Evolutionary conservation across 108 stramenopile species (phyloP).

Genomic region (Stephanodiscus triporus): DNA sequence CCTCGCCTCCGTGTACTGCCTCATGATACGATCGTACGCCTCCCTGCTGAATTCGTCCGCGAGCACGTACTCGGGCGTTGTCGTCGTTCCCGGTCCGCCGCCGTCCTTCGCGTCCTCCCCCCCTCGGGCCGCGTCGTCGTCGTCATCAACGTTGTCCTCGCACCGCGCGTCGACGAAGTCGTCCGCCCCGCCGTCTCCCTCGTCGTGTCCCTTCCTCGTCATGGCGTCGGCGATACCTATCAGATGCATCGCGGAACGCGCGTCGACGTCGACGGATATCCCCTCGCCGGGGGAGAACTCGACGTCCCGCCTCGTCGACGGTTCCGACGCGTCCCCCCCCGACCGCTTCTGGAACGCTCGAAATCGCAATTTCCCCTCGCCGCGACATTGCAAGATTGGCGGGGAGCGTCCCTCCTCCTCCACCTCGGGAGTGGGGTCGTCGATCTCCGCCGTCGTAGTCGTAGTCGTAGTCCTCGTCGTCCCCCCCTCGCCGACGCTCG

Average conservation of each 20-base stretch:
- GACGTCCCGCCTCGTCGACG: constrained; percentile 24
- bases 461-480: background rate
- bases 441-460: too few species aligned
- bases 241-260: constrained; percentile 4
- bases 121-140: background rate
- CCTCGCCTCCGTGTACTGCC: constrained; percentile 75
- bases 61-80: constrained; percentile 3
- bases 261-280: constrained; percentile 24
- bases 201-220: background rate
- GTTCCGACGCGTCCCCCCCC: background rate
- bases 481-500: background rate
- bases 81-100: background rate
- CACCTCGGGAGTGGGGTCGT: background rate
- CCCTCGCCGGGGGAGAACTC: constrained; percentile 18
- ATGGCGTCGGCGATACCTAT: constrained; percentile 22
- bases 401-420: background rate
- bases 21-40: constrained; percentile 68
- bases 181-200: background rate
- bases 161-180: constrained; percentile 14
- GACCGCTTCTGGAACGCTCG: constrained; percentile 23
- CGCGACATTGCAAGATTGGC: constrained; percentile 14
- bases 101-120: background rate
- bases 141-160: background rate
- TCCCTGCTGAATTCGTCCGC: constrained; percentile 62
- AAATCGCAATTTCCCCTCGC: constrained; percentile 7